Percentiles rank a stretch among this genome's conserved stretches.
These are phyloP conservation scores for Lathyrus oleraceus DNA, from an alignment of 306 rosid species.

Conservation along the genomic window DNA sequence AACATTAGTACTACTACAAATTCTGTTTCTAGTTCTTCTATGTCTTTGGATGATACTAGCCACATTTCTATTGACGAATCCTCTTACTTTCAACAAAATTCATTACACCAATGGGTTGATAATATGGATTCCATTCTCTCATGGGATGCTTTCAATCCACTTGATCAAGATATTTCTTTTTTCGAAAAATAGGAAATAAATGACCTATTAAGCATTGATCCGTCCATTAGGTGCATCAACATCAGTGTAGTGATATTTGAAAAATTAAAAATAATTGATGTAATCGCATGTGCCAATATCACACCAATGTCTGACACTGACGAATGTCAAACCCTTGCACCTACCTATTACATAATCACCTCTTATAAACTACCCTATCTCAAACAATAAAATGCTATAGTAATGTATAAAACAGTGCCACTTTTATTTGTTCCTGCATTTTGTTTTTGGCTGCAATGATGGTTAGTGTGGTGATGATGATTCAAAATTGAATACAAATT, in stretches of 20 bases:
- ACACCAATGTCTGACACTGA: not conserved
- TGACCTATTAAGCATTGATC: not conserved
- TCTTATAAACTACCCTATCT: not conserved
- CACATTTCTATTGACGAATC: constrained; percentile 55
- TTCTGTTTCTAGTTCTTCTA: constrained; percentile 54
- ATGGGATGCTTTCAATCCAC: constrained; percentile 60
- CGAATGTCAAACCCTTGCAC: not conserved
- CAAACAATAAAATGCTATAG: constrained; percentile 12
- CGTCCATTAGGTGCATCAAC: not conserved
- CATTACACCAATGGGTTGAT: constrained; percentile 55
- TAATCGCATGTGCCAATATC: not conserved
- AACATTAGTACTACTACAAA: constrained; percentile 36
- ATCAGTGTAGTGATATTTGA: not conserved
- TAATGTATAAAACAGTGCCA: constrained; percentile 27
- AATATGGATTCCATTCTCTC: constrained; percentile 54
- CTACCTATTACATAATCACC: not conserved
- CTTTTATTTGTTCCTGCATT: constrained; percentile 13
- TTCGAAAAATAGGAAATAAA: constrained; percentile 38
- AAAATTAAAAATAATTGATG: not conserved
- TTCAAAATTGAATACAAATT: constrained; percentile 19
- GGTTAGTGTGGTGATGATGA: constrained; percentile 35
- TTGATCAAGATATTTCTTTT: constrained; percentile 51
- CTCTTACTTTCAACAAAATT: constrained; percentile 39
- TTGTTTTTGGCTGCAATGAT: constrained; percentile 18
- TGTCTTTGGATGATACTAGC: constrained; percentile 60